phyloP scores from a whole-genome alignment of 768 basidiomycete species.

The Boletellus sp. region DNA sequence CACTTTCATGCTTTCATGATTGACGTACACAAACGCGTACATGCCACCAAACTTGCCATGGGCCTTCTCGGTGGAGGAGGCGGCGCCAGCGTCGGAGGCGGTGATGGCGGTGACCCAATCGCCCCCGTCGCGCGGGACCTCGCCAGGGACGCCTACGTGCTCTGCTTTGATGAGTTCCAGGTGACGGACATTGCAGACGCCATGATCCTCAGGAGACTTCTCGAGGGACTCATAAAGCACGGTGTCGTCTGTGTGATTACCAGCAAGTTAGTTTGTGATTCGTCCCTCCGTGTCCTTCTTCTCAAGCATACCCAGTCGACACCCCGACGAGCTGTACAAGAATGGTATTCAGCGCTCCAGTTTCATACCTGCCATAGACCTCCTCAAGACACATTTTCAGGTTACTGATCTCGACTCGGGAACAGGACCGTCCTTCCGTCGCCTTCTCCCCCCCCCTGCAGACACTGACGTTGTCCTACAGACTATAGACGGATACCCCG shows the following conservation, averaged over 20 bases:
- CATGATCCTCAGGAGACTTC: slow-evolving; percentile 89
- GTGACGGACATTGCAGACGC: slow-evolving; percentile 98
- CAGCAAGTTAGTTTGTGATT: slow-evolving; percentile 70
- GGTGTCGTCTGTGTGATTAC: slow-evolving; percentile 96
- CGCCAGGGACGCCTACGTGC: slow-evolving; percentile 75
- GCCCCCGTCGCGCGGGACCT: slow-evolving; percentile 83
- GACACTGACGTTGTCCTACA: slow-evolving; percentile 27
- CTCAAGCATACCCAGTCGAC: slow-evolving; percentile 57
- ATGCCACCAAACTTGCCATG: slow-evolving; percentile 72
- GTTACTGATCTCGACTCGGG: slow-evolving; percentile 95
- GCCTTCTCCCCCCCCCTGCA: background rate
- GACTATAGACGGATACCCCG: slow-evolving; percentile 95
- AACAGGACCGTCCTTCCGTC: slow-evolving; percentile 52
- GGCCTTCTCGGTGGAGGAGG: slow-evolving; percentile 47
- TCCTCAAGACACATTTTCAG: slow-evolving; percentile 82
- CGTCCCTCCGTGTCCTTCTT: background rate
- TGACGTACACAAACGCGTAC: slow-evolving; percentile 92
- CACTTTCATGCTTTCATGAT: slow-evolving; percentile 99
- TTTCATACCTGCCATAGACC: slow-evolving; percentile 91
- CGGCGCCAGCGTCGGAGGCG: slow-evolving; percentile 24
- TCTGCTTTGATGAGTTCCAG: slow-evolving; percentile 99
- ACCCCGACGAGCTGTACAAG: slow-evolving; percentile 96
- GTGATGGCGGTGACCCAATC: slow-evolving; percentile 67
- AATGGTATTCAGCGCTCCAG: slow-evolving; percentile 96
- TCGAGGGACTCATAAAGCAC: slow-evolving; percentile 81